Evolutionary conservation across 148 eudicot genomes (phyloP), one percentile per base, ranked within the genome.

Genomic region (Heliosperma pusillum): DNA sequence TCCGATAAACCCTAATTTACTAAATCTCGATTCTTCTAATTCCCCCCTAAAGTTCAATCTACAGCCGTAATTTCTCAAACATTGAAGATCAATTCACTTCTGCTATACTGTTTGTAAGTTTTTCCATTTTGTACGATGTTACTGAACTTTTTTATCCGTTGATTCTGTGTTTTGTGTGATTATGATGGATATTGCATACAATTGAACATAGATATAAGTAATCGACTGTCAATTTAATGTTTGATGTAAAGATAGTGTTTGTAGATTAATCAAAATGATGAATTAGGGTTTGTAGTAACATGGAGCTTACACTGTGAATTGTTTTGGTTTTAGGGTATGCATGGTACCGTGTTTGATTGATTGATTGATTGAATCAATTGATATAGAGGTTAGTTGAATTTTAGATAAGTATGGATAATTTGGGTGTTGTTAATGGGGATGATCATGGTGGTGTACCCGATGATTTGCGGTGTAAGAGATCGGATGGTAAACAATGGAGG

Each of bases 401-500:
- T 68, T 33, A 33, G 19, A 66, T 6, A 59, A 59, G 24, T 50
- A 90, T 89, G 97, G 97, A 91, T 70, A 81, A 76, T 81, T 52
- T 73, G 30, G 66, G 69, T 15, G 74, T 84, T 73, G 89, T 81
- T 24, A 84, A 72, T 74, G 90, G 85, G 47, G 95, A 93, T 66
- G 98, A 91, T 79, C 64, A 78, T 80, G 75, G 72, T 57, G 96
- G 93, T 30, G 88, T 94, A 76, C 92, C 97, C 17, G 97, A 92
- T 86, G 97, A 91, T 89, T 84, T 94, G 77, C 85, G 96, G 13
- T 91, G 97, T 82, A 91, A 94, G 89, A 91, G 97, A 83, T 94
- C 97, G 0, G 97, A 94, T 85, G 97, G 97, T 71, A 94, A 91
- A 70, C 98, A 91, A 68, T 94, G 98, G 98, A 90, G 98, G 86